Evolutionary conservation across 208 protist genomes (phyloP).

Genomic region (Trypanosoma grayi): DNA sequence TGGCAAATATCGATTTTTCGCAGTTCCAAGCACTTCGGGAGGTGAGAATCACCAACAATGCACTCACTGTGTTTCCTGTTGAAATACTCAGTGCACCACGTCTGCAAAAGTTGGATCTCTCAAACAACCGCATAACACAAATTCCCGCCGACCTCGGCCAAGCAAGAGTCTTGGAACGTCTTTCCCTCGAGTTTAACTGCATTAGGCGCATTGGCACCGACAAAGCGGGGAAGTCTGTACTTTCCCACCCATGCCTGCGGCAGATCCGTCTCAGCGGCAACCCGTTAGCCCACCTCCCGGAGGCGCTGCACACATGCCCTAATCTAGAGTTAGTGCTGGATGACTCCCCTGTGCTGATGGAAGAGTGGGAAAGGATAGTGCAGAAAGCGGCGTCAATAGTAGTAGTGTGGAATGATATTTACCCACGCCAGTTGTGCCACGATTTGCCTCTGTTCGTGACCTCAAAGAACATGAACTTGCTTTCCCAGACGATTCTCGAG

Average conservation of each 20-base stretch:
- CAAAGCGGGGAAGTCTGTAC: constrained; percentile 35
- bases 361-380: constrained; percentile 55
- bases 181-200: constrained; percentile 67
- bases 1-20: constrained; percentile 32
- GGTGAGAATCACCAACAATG: constrained; percentile 56
- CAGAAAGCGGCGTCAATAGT: constrained; percentile 19
- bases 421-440: constrained; percentile 31
- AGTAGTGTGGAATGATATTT: constrained; percentile 81
- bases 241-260: constrained; percentile 51
- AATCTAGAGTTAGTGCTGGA: constrained; percentile 71
- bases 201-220: constrained; percentile 43
- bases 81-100: constrained; percentile 53
- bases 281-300: constrained; percentile 51
- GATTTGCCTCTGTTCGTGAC: constrained; percentile 11
- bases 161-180: constrained; percentile 47
- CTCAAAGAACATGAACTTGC: constrained; percentile 15
- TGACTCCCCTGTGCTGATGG: constrained; percentile 57
- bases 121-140: constrained; percentile 57
- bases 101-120: constrained; percentile 67
- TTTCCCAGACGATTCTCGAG: constrained; percentile 5
- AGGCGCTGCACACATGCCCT: constrained; percentile 45
- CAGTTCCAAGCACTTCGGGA: constrained; percentile 49
- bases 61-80: constrained; percentile 51
- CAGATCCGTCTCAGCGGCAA: constrained; percentile 72
- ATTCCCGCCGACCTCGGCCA: constrained; percentile 37